Evolutionary conservation across 352 stramenopile species (phyloP).

Genomic region (Peronospora destructor): DNA sequence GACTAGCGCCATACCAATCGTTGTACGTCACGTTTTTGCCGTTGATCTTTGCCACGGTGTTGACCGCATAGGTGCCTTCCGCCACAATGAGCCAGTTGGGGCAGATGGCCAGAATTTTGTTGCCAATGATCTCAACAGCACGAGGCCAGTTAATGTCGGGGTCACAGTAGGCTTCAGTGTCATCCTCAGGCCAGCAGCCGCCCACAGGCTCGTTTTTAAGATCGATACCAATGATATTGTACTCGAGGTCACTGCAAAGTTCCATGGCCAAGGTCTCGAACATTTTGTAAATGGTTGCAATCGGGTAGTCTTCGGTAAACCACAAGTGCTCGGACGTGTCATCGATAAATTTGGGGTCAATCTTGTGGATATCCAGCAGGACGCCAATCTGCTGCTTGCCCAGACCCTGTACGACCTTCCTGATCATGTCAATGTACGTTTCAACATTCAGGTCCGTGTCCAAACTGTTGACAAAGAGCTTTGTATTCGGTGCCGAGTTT

Average conservation of each 20-base stretch:
- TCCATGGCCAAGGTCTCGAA: conserved; percentile 59
- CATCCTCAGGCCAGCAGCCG: conserved; percentile 60
- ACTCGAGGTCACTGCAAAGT: conserved; percentile 68
- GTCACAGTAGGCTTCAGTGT: conserved; percentile 47
- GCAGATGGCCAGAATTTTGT: conserved; percentile 57
- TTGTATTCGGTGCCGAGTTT: conserved; percentile 54
- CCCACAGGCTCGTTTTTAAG: conserved; percentile 78
- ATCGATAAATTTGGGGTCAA: conserved; percentile 64
- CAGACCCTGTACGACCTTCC: conserved; percentile 73
- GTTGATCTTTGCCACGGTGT: conserved; percentile 42
- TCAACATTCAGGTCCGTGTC: conserved; percentile 59
- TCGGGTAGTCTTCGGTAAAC: conserved; percentile 55
- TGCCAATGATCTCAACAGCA: conserved; percentile 55
- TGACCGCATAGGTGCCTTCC: conserved; percentile 51
- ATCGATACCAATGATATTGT: conserved; percentile 82
- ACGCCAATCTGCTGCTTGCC: conserved; percentile 76
- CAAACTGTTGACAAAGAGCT: conserved; percentile 53
- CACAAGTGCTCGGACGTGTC: conserved; percentile 69
- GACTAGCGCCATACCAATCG: conserved; percentile 77
- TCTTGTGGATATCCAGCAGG: conserved; percentile 80
- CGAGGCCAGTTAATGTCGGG: conserved; percentile 63
- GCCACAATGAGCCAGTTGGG: conserved; percentile 75
- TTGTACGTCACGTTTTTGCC: conserved; percentile 64
- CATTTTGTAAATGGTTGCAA: conserved; percentile 54
- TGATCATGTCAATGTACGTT: conserved; percentile 81